phyloP scores from a whole-genome alignment of 2,329 filamentous ascomycete species.

The Ceratocystis ficicola region DNA sequence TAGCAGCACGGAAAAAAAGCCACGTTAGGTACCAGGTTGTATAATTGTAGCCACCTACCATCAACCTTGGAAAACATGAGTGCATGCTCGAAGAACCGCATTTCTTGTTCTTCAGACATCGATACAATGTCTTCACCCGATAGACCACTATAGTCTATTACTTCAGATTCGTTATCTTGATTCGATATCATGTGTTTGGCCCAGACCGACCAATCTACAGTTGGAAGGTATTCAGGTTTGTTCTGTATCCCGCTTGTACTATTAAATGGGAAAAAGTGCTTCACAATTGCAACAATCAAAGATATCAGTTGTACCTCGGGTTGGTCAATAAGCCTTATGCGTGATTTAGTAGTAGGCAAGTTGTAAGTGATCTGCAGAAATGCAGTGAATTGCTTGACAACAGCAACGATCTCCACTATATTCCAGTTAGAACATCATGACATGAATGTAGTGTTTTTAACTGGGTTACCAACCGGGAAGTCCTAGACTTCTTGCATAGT shows the following conservation, averaged over 20 bases:
- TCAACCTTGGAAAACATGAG: slow-evolving; percentile 25
- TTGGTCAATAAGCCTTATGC: slow-evolving; percentile 36
- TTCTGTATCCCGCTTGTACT: slow-evolving; percentile 32
- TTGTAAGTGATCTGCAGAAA: slow-evolving; percentile 12
- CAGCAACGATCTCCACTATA: slow-evolving; percentile 24
- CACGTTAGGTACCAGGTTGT: not conserved
- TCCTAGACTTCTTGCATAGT: slow-evolving; percentile 57
- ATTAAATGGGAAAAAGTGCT: slow-evolving; percentile 63
- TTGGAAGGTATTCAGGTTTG: slow-evolving; percentile 24
- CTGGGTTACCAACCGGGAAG: slow-evolving; percentile 50
- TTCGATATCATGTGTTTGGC: slow-evolving; percentile 32
- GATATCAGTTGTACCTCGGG: slow-evolving; percentile 66
- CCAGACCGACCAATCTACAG: slow-evolving; percentile 57
- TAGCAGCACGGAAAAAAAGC: not conserved
- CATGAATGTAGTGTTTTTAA: not conserved
- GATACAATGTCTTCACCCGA: slow-evolving; percentile 49
- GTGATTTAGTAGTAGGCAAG: slow-evolving; percentile 14
- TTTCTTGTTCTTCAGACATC: slow-evolving; percentile 49
- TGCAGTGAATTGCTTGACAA: slow-evolving; percentile 15
- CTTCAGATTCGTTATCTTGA: slow-evolving; percentile 26
- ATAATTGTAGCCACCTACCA: slow-evolving; percentile 5
- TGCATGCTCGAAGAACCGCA: slow-evolving; percentile 48
- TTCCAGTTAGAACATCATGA: not conserved
- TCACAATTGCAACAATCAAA: slow-evolving; percentile 61
- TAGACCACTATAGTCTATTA: slow-evolving; percentile 38